These are phyloP conservation scores for Candida sp. DNA, from an alignment of 1,139 yeast species.

Conservation along the genomic window DNA sequence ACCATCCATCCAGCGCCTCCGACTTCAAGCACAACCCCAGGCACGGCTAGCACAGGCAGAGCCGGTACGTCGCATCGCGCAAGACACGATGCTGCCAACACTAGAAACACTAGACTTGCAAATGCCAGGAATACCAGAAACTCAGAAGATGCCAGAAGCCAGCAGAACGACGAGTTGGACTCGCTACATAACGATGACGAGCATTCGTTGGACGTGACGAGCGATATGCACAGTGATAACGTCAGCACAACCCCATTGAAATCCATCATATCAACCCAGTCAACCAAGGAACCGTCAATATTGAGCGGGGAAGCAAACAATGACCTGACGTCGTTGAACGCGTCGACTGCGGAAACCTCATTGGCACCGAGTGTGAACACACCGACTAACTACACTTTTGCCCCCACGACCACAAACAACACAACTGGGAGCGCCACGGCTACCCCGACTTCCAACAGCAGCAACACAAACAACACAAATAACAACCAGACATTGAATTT, in stretches of 20 bases:
- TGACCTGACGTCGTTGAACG: slow-evolving; percentile 41
- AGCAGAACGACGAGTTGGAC: background rate
- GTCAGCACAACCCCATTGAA: slow-evolving; percentile 57
- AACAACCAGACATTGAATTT: slow-evolving; percentile 6
- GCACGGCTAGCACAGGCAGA: background rate
- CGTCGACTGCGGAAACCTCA: slow-evolving; percentile 59
- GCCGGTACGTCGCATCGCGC: background rate
- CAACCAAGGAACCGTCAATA: slow-evolving; percentile 49
- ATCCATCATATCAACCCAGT: slow-evolving; percentile 53
- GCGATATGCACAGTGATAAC: slow-evolving; percentile 22
- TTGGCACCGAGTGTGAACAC: slow-evolving; percentile 42
- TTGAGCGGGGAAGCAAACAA: slow-evolving; percentile 48
- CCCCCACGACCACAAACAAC: slow-evolving; percentile 1
- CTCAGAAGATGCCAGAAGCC: background rate
- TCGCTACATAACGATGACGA: slow-evolving; percentile 5
- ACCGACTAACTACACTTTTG: slow-evolving; percentile 11
- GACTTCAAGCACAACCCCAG: slow-evolving; percentile 6
- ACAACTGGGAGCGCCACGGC: background rate
- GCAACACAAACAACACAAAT: slow-evolving; percentile 1
- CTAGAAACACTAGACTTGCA: background rate
- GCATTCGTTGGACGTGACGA: slow-evolving; percentile 8
- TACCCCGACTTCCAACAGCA: slow-evolving; percentile 9
- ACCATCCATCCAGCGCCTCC: background rate
- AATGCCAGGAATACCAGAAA: background rate
- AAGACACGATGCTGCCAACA: background rate